A percentile compares a stretch with the other conserved stretches of the same genome.
These are phyloP conservation scores for Cochlearia excelsa DNA, from an alignment of 345 rosid genomes.

Conservation along the genomic window DNA sequence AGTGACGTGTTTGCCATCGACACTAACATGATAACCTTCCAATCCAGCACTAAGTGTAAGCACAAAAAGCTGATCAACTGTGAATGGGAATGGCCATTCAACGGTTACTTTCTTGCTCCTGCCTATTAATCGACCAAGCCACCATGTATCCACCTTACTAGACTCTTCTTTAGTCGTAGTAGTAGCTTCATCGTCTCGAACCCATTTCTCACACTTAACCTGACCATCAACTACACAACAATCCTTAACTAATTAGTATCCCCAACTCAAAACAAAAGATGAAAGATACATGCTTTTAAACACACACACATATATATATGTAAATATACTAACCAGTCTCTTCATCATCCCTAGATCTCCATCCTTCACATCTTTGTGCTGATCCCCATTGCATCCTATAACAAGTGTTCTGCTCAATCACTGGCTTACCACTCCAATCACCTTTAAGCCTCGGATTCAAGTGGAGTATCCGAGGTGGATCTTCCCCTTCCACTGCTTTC, in stretches of 20 bases:
- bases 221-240: conserved; percentile 64
- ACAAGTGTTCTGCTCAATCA: conserved; percentile 90
- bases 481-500: conserved; percentile 79
- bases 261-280: not conserved
- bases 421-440: conserved; percentile 83
- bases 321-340: conserved; percentile 59
- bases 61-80: conserved; percentile 62
- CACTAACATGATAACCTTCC: conserved; percentile 81
- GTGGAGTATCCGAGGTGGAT: conserved; percentile 79
- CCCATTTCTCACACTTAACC: conserved; percentile 90
- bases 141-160: conserved; percentile 57
- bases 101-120: conserved; percentile 54
- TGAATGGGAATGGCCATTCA: conserved; percentile 84
- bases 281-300: not conserved
- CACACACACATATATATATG: not conserved
- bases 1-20: conserved; percentile 78
- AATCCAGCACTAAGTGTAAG: conserved; percentile 83
- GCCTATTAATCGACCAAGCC: conserved; percentile 70
- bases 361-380: conserved; percentile 74
- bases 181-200: conserved; percentile 50
- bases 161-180: conserved; percentile 58
- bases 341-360: conserved; percentile 71
- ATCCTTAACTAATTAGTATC: conserved; percentile 5
- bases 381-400: conserved; percentile 87
- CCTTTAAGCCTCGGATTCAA: conserved; percentile 91